phyloP scores from a whole-genome alignment of 73 alveolate genomes.

The Durusdinium trenchii region DNA sequence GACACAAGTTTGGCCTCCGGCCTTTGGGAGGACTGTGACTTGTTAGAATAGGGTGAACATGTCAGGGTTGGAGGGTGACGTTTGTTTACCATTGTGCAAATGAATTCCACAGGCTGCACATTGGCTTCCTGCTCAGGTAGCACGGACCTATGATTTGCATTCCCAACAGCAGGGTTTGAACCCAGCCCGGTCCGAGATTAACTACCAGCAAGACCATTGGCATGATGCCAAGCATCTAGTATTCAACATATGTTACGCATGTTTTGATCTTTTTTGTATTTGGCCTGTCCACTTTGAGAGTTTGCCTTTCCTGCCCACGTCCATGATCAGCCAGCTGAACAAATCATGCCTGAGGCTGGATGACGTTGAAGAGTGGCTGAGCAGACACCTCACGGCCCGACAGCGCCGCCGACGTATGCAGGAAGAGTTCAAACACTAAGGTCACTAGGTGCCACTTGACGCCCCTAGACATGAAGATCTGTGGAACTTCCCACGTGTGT shows the following conservation, averaged over 20 bases:
- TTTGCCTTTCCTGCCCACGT: no score
- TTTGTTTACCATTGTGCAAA: not conserved
- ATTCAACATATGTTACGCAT: not conserved
- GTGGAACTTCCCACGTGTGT: not conserved
- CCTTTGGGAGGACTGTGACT: not conserved
- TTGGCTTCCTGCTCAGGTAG: not conserved
- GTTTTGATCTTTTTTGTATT: not conserved
- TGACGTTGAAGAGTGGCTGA: not conserved
- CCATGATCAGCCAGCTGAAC: not conserved
- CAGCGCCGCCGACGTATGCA: not conserved
- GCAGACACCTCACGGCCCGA: not conserved
- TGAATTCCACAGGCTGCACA: not conserved
- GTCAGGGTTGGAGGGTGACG: not conserved
- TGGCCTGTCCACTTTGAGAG: not conserved
- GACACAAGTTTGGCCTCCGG: not conserved
- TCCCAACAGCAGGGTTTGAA: not conserved
- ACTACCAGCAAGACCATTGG: not conserved
- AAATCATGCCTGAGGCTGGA: not conserved
- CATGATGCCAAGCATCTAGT: not conserved
- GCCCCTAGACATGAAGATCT: not conserved
- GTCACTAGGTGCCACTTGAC: not conserved
- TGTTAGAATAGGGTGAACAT: not conserved
- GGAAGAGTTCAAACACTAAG: not conserved
- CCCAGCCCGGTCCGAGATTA: not conserved
- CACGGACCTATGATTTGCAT: not conserved